Evolutionary conservation across 805 yeast species (phyloP).

Genomic region (Ogataea saltuana): DNA sequence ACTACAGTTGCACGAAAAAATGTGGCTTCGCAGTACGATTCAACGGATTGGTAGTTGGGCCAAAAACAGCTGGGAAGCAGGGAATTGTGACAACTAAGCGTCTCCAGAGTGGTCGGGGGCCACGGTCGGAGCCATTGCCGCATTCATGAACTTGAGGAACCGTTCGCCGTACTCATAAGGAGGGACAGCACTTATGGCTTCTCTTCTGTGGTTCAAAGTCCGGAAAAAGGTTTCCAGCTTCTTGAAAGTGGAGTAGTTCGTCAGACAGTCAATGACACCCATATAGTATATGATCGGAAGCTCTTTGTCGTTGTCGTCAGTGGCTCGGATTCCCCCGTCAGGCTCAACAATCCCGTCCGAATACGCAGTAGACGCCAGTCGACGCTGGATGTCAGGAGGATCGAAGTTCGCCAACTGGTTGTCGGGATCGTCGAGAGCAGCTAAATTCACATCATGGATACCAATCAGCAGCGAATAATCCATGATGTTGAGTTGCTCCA

Average conservation of each 20-base stretch:
- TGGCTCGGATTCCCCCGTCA: slow-evolving; percentile 82
- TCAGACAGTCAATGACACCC: slow-evolving; percentile 93
- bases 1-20: background rate
- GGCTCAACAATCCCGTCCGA: slow-evolving; percentile 24
- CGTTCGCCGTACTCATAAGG: slow-evolving; percentile 88
- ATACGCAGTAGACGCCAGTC: slow-evolving; percentile 15
- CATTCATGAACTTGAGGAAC: slow-evolving; percentile 66
- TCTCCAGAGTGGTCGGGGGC: no score
- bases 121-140: no score
- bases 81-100: background rate
- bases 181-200: slow-evolving; percentile 84
- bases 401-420: slow-evolving; percentile 26
- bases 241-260: slow-evolving; percentile 73
- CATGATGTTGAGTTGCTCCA: slow-evolving; percentile 83
- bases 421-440: slow-evolving; percentile 39
- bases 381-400: slow-evolving; percentile 26
- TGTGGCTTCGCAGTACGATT: no score
- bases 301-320: slow-evolving; percentile 63
- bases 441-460: slow-evolving; percentile 70
- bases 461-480: slow-evolving; percentile 92
- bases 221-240: slow-evolving; percentile 85
- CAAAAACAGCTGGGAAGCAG: background rate
- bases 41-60: background rate
- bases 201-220: slow-evolving; percentile 64
- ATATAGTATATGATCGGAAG: slow-evolving; percentile 74